Evolutionary conservation across 768 basidiomycete genomes (phyloP), one percentile per base, ranked within the genome.

Genomic region (Sporobolomyces roseus): DNA sequence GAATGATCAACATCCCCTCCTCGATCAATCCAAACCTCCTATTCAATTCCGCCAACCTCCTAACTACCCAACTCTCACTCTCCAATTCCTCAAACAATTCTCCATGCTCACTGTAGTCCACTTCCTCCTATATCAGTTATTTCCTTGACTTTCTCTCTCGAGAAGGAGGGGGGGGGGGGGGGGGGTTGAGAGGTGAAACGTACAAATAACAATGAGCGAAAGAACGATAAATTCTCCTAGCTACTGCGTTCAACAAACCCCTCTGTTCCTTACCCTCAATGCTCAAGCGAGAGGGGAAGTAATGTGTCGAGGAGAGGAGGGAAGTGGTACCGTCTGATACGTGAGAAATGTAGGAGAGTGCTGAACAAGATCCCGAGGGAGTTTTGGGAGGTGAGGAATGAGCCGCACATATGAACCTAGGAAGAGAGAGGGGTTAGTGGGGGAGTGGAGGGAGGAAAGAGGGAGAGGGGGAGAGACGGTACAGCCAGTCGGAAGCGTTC

Each of bases 341-440:
- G 79, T 91, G 92, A 16, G 88, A 80, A 66, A 91, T 93, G 80
- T 98, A 98, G 81, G 97, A 93, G 49, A 97, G 94, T 5, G 94
- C 94, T 77, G 90, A 93, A 79, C 94, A 99, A 85, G 92, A 90
- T 87, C 90, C 68, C 66, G 29, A 48, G 7, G 33, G 51, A 8
- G 33, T 10, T 9, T 41, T 4, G 51, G n/a, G n/a, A n/a, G n/a
- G n/a, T n/a, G n/a, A n/a, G n/a, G n/a, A n/a, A n/a, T 93, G 0
- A 0, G 62, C 25, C 9, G 92, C 93, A 41, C 92, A 91, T 73
- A 93, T 96, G 9, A 96, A 55, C 54, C 54, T 55, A 38, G 19
- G 52, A 32, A 9, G 10, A 17, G 19, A 9, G 38, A 41, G 38
- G 17, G 38, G 17, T 41, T 17, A 41, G n/a, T n/a, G n/a, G 38